Evolutionary conservation across 1,284 basidiomycete genomes (phyloP), one percentile per base, ranked within the genome.

Genomic region (Trichosporon coremiiforme): DNA sequence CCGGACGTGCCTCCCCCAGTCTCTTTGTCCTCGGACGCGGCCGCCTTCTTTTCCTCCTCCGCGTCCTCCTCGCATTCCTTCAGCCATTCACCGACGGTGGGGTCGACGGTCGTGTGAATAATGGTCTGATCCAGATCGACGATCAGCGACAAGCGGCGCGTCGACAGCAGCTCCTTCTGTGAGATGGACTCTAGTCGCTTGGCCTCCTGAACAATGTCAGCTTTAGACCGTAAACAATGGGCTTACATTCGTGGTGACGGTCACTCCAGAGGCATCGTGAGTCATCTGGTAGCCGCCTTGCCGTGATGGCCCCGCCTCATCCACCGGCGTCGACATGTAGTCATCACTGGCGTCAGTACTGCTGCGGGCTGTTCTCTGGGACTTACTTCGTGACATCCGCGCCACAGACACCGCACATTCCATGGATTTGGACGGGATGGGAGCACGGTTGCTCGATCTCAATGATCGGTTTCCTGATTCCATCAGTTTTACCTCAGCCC

Each of bases 91-190:
- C 94, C 95, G 0, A 98, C 94, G 0, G 96, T 98, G 0, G 97
- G 95, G 83, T 99, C 96, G 41, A 98, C 96, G 0, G 96, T 98
- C 10, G 97, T 96, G 80, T 99, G 96, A 9, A 99, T 94, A 79
- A 99, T 95, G 7, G 96, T 99, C 83, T 99, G 96, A 85, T 99
- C 96, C 53, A 99, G 88, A 85, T 99, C 96, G 76, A 99, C 96
- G 77, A 99, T 98, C 72, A 99, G 89, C 12, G 93, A 94, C 25
- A 99, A 89, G 79, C 91, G 94, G 70, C 90, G 88, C 15, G 89
- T 85, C 65, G 87, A 87, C 74, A 94, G 87, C 33, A 99, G 89
- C 71, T 90, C 89, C 2, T 90, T 85, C 1, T 92, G 91, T 5
- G 90, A 91, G 77, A 94, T 90, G 36, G 87, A 87, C 78, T 97